phyloP scores from a whole-genome alignment of 345 rosid genomes.

The Salix purpurea region DNA sequence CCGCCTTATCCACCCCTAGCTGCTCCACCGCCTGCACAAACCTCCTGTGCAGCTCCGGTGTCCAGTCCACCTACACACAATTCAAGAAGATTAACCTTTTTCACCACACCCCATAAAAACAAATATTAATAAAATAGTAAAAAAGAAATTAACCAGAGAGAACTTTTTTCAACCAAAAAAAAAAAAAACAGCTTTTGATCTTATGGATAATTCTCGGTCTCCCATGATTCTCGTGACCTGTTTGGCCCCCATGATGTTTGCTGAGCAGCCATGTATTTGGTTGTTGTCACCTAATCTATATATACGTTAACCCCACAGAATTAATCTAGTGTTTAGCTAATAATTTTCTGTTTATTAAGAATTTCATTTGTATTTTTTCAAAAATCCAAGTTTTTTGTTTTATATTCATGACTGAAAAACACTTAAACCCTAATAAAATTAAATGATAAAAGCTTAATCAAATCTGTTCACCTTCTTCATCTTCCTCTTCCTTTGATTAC shows the following conservation, averaged over 20 bases:
- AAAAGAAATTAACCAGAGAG: too few species aligned
- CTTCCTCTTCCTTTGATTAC: slow-evolving; percentile 53
- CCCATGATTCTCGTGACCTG: slow-evolving; percentile 28
- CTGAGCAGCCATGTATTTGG: neutral
- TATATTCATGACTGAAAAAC: neutral
- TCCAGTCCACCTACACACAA: slow-evolving; percentile 87
- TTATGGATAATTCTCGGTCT: slow-evolving; percentile 8
- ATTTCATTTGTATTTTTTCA: neutral
- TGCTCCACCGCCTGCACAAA: slow-evolving; percentile 97
- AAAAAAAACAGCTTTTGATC: neutral
- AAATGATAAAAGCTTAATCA: neutral
- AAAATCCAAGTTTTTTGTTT: neutral
- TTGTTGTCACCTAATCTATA: neutral
- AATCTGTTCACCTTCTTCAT: slow-evolving; percentile 48
- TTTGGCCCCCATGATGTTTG: slow-evolving; percentile 3
- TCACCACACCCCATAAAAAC: neutral
- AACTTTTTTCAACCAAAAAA: too few species aligned
- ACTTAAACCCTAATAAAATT: neutral
- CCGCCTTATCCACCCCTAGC: slow-evolving; percentile 93
- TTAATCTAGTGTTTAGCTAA: neutral
- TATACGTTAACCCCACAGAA: neutral
- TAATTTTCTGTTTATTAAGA: too few species aligned
- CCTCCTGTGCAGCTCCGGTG: slow-evolving; percentile 83
- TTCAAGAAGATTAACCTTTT: slow-evolving; percentile 4
- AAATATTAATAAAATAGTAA: neutral